Evolutionary conservation across 2,329 filamentous ascomycete genomes (phyloP).

Genomic region (Daldinia sp.): DNA sequence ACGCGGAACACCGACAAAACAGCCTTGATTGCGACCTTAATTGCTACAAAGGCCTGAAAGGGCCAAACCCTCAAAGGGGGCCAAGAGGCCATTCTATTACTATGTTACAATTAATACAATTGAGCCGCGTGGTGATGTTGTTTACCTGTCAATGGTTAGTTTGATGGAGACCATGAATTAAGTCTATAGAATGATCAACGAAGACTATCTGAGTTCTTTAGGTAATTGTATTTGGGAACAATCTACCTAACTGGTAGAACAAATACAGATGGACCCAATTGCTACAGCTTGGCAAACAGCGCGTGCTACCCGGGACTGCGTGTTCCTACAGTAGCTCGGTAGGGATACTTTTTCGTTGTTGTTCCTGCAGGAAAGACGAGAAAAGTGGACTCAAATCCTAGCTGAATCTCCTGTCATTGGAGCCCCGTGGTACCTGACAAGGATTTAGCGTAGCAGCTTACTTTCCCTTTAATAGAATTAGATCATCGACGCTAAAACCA

Average conservation of each 20-base stretch:
- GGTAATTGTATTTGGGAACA: slow-evolving; percentile 11
- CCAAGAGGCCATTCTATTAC: background rate
- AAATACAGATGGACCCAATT: background rate
- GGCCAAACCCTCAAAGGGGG: slow-evolving; percentile 17
- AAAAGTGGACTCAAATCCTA: slow-evolving; percentile 7
- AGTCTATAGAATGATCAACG: background rate
- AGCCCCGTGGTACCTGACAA: slow-evolving; percentile 1
- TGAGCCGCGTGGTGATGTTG: slow-evolving; percentile 3
- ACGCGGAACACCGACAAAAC: slow-evolving; percentile 10
- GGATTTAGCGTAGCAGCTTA: slow-evolving; percentile 9
- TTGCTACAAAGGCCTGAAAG: slow-evolving; percentile 26
- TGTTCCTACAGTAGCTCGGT: slow-evolving; percentile 24
- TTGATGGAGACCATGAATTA: background rate
- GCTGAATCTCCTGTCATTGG: slow-evolving; percentile 16
- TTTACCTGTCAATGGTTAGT: background rate
- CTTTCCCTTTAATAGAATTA: slow-evolving; percentile 20
- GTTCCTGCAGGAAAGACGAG: slow-evolving; percentile 35
- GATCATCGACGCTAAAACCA: slow-evolving; percentile 22
- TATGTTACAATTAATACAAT: background rate
- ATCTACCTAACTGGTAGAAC: slow-evolving; percentile 6
- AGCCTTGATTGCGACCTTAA: slow-evolving; percentile 18
- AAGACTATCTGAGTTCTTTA: slow-evolving; percentile 7
- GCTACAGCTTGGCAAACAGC: slow-evolving; percentile 15
- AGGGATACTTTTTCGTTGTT: slow-evolving; percentile 17
- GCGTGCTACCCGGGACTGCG: slow-evolving; percentile 7